phyloP scores from a whole-genome alignment of 768 basidiomycete genomes.

The Amanita pseudoporphyria region DNA sequence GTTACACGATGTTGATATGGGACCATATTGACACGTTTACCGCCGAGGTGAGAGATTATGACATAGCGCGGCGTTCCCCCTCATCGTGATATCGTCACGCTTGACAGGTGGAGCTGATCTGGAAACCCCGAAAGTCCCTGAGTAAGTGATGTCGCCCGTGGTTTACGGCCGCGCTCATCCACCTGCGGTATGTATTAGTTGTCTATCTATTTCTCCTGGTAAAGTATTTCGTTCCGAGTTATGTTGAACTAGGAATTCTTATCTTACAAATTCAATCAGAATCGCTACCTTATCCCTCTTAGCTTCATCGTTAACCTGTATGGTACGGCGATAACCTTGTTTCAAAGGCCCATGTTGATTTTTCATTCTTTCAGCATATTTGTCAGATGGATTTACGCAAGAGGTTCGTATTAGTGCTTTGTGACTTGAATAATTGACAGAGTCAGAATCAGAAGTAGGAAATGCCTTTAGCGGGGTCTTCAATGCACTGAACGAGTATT shows the following conservation, averaged over 20 bases:
- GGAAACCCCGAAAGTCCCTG: constrained; percentile 37
- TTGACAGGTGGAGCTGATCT: constrained; percentile 40
- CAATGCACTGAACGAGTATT: background rate
- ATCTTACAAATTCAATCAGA: background rate
- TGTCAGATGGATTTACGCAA: constrained; percentile 29
- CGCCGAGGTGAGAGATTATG: constrained; percentile 26
- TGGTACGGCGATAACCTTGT: constrained; percentile 17
- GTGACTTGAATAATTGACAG: background rate
- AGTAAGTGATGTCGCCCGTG: constrained; percentile 24
- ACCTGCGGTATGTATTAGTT: constrained; percentile 18
- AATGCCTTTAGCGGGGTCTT: background rate
- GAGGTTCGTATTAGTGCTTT: constrained; percentile 20
- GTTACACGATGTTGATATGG: constrained; percentile 43
- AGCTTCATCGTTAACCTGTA: constrained; percentile 51
- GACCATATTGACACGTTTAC: constrained; percentile 45
- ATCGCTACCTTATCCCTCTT: constrained; percentile 51
- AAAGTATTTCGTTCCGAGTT: constrained; percentile 11
- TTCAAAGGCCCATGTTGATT: background rate
- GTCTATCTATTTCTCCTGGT: constrained; percentile 37
- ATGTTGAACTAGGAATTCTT: background rate
- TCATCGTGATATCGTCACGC: background rate
- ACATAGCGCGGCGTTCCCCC: background rate
- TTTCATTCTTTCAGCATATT: constrained; percentile 23
- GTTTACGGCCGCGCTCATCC: background rate
- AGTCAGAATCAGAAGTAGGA: background rate